These are phyloP conservation scores for Aspergillus sp. DNA, from an alignment of 2,329 filamentous ascomycete genomes.

Conservation along the genomic window DNA sequence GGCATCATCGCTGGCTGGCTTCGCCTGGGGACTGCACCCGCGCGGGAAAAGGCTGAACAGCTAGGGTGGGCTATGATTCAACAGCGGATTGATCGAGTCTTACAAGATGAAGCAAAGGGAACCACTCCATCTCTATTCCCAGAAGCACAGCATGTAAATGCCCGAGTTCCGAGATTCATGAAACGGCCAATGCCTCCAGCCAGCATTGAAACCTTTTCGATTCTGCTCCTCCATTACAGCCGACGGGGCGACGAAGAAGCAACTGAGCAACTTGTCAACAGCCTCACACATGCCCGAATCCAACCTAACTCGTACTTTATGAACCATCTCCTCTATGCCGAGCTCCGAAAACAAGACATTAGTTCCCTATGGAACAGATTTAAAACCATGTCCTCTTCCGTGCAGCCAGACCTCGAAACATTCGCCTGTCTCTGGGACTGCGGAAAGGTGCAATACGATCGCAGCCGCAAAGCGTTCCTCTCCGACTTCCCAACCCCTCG, in stretches of 20 bases:
- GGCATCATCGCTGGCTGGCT: slow-evolving; percentile 78
- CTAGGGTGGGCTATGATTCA: slow-evolving; percentile 77
- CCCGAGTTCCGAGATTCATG: slow-evolving; percentile 39
- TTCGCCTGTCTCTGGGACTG: slow-evolving; percentile 67
- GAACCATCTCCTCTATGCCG: slow-evolving; percentile 72
- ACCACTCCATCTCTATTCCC: slow-evolving; percentile 25
- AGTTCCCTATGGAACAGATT: slow-evolving; percentile 59
- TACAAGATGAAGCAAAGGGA: slow-evolving; percentile 26
- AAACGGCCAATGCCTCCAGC: slow-evolving; percentile 55
- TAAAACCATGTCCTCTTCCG: slow-evolving; percentile 51
- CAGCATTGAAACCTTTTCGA: slow-evolving; percentile 74
- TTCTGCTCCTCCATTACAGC: slow-evolving; percentile 72
- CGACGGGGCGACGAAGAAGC: slow-evolving; percentile 58
- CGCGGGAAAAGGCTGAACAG: slow-evolving; percentile 62
- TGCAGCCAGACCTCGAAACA: slow-evolving; percentile 66
- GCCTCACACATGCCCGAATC: slow-evolving; percentile 64
- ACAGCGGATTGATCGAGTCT: slow-evolving; percentile 64
- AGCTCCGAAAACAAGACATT: slow-evolving; percentile 60
- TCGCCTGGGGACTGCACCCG: slow-evolving; percentile 56
- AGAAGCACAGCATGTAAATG: slow-evolving; percentile 25
- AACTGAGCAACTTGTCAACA: slow-evolving; percentile 61
- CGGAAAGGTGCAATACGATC: slow-evolving; percentile 50
- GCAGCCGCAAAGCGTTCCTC: slow-evolving; percentile 47
- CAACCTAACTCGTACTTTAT: slow-evolving; percentile 71
- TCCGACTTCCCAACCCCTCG: slow-evolving; percentile 47